phyloP scores from a whole-genome alignment of 2,329 filamentous ascomycete genomes.

The Fusarium secorum region DNA sequence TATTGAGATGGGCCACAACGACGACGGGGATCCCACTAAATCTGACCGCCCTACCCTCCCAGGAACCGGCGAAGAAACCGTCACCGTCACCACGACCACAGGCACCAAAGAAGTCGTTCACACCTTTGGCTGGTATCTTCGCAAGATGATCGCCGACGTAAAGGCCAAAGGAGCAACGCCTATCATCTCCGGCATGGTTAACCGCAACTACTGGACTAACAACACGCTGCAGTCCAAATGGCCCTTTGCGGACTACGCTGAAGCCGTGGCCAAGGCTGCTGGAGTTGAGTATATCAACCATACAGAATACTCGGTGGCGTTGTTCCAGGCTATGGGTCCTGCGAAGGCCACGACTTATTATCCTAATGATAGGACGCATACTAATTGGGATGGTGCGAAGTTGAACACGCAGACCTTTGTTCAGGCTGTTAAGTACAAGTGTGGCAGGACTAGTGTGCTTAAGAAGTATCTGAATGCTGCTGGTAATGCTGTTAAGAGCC shows the following conservation, averaged over 20 bases:
- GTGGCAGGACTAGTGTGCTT: background rate
- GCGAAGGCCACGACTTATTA: accelerated
- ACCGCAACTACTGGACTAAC: background rate
- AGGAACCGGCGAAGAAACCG: background rate
- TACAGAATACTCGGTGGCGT: background rate
- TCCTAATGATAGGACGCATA: background rate
- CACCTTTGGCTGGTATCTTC: background rate
- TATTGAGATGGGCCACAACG: background rate
- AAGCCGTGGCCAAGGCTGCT: background rate
- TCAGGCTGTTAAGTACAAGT: background rate
- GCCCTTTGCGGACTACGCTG: background rate
- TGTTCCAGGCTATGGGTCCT: background rate
- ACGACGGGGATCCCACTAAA: background rate
- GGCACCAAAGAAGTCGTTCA: background rate
- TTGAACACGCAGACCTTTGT: background rate
- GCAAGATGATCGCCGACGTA: background rate
- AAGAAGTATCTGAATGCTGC: background rate
- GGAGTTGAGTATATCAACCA: background rate
- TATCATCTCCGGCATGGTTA: background rate
- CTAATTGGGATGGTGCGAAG: background rate
- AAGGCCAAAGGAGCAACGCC: background rate
- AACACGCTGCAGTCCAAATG: background rate
- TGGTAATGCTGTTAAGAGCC: background rate
- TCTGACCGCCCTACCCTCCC: background rate
- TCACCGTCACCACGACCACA: background rate